Base-by-base conservation (phyloP, 208 protist species). In the Trypanosoma grayi region DNA sequence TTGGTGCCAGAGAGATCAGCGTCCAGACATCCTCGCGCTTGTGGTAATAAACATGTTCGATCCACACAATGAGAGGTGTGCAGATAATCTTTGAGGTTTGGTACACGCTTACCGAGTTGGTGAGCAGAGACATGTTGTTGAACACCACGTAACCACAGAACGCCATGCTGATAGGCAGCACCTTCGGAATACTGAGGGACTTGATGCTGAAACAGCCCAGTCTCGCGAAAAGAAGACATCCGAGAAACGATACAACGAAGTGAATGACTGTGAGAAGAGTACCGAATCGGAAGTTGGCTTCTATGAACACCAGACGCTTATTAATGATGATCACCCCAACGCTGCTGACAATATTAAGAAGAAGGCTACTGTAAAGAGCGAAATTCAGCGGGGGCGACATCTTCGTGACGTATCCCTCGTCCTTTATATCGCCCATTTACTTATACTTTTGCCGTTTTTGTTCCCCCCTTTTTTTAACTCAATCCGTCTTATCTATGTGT, bases 81-180 rank as follows among this genome's bases (percentile, higher is more conserved):
- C 79, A 80, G 13, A 88, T n/a, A 33, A 95, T 91, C 50, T 95
- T 95, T 43, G 82, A 75, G 11, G 87, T 71, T 68, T 95, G 89
- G 53, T 95, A 95, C 41, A 95, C 79, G 31, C 76, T 85, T 0
- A 95, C 79, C 3, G 78, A 79, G 72, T 95, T 95, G 7, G 58
- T 80, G 8, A 93, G 47, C 0, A 95, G 74, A n/a, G 83, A 93
- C 4, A 95, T 36, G 67, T 95, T 95, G 66, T 91, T 93, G 59
- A 91, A 93, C 20, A 90, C 81, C 4, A 95, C 85, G 58, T 86
- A 90, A 22, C 89, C 86, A 52, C 86, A 90, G 62, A 93, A 95
- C 8, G 77, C 86, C 45, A 71, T 69, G 58, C 70, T 76, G 28
- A 95, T 85, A 25, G 83, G 75, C 9, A 93, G 9, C 7, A 93